phyloP scores from a whole-genome alignment of 2,329 filamentous ascomycete genomes.

The Periconia sp. region DNA sequence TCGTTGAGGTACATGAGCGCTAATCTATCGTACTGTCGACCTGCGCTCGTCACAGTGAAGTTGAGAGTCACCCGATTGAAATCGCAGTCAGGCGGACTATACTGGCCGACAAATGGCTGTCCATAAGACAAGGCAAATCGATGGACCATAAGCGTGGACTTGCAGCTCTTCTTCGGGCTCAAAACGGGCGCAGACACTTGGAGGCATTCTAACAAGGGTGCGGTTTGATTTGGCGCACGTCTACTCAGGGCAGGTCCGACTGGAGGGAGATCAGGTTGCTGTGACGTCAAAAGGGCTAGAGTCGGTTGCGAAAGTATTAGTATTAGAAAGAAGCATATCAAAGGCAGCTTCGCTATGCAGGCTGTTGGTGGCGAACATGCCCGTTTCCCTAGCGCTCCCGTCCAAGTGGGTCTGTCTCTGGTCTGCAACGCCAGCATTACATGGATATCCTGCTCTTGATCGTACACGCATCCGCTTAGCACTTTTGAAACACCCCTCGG shows the following conservation, averaged over 20 bases:
- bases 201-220: slow-evolving; percentile 64
- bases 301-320: slow-evolving; percentile 39
- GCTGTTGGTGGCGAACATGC: slow-evolving; percentile 16
- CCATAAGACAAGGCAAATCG: slow-evolving; percentile 76
- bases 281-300: slow-evolving; percentile 23
- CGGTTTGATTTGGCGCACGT: slow-evolving; percentile 30
- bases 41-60: slow-evolving; percentile 73
- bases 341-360: slow-evolving; percentile 19
- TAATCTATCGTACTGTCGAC: slow-evolving; percentile 78
- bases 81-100: slow-evolving; percentile 69
- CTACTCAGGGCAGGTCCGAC: slow-evolving; percentile 21
- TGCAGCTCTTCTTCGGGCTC: slow-evolving; percentile 55
- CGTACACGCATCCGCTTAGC: slow-evolving; percentile 21
- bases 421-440: slow-evolving; percentile 17
- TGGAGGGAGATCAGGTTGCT: slow-evolving; percentile 18
- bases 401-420: slow-evolving; percentile 14
- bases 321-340: slow-evolving; percentile 38
- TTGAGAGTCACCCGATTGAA: slow-evolving; percentile 81
- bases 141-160: slow-evolving; percentile 70
- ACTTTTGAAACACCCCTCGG: slow-evolving; percentile 16
- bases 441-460: slow-evolving; percentile 23
- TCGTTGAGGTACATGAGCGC: slow-evolving; percentile 78
- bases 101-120: slow-evolving; percentile 71
- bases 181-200: slow-evolving; percentile 72
- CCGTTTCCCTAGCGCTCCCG: slow-evolving; percentile 11